phyloP scores from a whole-genome alignment of 768 basidiomycete genomes.

The Suillus paluster region DNA sequence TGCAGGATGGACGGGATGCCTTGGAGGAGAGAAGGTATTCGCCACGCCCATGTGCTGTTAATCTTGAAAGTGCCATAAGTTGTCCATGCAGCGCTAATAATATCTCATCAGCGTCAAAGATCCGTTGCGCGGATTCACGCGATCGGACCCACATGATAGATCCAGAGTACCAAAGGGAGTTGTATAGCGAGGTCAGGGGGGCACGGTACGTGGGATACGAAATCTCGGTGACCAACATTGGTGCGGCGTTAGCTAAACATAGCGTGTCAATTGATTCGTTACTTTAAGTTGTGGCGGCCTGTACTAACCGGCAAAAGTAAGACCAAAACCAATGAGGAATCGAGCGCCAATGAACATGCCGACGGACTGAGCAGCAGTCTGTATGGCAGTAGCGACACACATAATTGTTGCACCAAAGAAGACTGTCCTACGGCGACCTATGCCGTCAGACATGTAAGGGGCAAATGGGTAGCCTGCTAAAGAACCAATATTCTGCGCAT shows the following conservation, averaged over 20 bases:
- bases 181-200: slow-evolving; percentile 76
- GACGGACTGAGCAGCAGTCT: slow-evolving; percentile 72
- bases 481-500: slow-evolving; percentile 64
- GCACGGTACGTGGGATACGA: slow-evolving; percentile 84
- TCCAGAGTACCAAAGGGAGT: slow-evolving; percentile 88
- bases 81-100: slow-evolving; percentile 73
- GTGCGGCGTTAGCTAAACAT: slow-evolving; percentile 66
- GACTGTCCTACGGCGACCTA: slow-evolving; percentile 70
- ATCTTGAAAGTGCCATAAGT: slow-evolving; percentile 83
- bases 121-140: background rate
- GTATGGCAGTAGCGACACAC: slow-evolving; percentile 67
- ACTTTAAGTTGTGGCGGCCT: background rate
- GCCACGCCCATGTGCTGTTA: slow-evolving; percentile 75
- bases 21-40: slow-evolving; percentile 78
- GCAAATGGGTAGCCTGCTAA: slow-evolving; percentile 72
- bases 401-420: slow-evolving; percentile 75
- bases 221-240: slow-evolving; percentile 85
- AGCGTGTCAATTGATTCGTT: slow-evolving; percentile 9
- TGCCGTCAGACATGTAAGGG: slow-evolving; percentile 71
- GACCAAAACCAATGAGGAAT: slow-evolving; percentile 77
- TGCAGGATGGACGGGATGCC: slow-evolving; percentile 71
- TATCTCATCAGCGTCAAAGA: background rate
- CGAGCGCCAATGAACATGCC: slow-evolving; percentile 85
- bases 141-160: slow-evolving; percentile 64
- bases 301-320: slow-evolving; percentile 64